Evolutionary conservation across 1,284 basidiomycete genomes (phyloP).

Genomic region (Leccinum subrobustum): DNA sequence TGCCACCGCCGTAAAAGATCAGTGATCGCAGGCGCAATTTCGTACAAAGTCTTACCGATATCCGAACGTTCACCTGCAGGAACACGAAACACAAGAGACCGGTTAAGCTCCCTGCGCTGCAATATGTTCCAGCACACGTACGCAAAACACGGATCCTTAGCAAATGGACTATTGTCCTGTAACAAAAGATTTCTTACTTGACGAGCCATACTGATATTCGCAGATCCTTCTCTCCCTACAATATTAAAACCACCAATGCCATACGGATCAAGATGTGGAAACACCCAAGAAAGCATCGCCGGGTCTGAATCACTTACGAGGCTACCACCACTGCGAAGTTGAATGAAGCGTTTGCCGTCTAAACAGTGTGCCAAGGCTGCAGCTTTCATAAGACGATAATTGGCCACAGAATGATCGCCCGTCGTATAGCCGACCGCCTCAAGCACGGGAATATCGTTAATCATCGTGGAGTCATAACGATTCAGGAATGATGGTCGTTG

Average conservation of each 20-base stretch:
- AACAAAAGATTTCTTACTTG: background rate
- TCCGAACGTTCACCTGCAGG: too few species aligned
- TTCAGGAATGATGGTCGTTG: background rate
- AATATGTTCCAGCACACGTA: too few species aligned
- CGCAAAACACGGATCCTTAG: too few species aligned
- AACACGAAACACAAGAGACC: too few species aligned
- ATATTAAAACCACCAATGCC: background rate
- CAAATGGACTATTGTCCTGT: too few species aligned
- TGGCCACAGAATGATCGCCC: background rate
- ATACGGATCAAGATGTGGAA: background rate
- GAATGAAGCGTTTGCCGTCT: background rate
- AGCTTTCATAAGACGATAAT: background rate
- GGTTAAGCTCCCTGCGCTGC: too few species aligned
- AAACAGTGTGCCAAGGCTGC: background rate
- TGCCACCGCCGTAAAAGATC: too few species aligned
- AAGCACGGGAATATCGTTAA: background rate
- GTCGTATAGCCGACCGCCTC: background rate
- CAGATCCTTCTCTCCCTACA: background rate
- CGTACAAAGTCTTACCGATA: too few species aligned
- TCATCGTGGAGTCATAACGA: background rate
- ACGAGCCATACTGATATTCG: background rate
- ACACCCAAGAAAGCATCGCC: background rate
- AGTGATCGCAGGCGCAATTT: too few species aligned
- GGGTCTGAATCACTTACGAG: background rate
- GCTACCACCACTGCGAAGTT: background rate